phyloP scores from a whole-genome alignment of 179 eudicot genomes.

The Spergularia azorica region DNA sequence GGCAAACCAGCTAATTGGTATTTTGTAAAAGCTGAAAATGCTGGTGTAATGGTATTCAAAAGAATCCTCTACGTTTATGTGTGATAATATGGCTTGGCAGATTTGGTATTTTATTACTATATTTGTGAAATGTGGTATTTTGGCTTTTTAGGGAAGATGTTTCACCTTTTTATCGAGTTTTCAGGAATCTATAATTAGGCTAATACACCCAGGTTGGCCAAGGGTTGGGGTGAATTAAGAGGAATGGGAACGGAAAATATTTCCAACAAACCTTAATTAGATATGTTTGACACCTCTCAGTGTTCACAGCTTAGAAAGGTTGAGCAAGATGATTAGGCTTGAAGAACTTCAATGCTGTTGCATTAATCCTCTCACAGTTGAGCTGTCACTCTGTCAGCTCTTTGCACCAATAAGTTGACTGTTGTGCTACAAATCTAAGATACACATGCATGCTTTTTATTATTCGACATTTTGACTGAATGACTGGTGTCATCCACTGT shows the following conservation, averaged over 20 bases:
- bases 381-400: constrained; percentile 7
- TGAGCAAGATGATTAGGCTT: not conserved
- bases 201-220: not conserved
- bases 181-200: not conserved
- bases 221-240: not conserved
- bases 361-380: not conserved
- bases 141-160: not conserved
- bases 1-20: not conserved
- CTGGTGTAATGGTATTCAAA: not conserved
- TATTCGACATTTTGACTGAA: not conserved
- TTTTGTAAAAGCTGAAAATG: not conserved
- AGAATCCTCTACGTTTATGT: not conserved
- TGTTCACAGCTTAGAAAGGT: not conserved
- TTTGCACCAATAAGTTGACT: not conserved
- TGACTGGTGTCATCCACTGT: not conserved
- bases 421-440: not conserved
- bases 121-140: not conserved
- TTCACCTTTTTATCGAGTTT: not conserved
- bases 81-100: not conserved
- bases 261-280: not conserved
- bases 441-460: not conserved
- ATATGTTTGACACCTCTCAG: constrained; percentile 5
- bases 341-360: not conserved
- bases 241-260: not conserved
- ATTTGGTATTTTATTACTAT: not conserved